Evolutionary conservation across 73 alveolate genomes (phyloP).

Genomic region (Diophrys appendiculata): DNA sequence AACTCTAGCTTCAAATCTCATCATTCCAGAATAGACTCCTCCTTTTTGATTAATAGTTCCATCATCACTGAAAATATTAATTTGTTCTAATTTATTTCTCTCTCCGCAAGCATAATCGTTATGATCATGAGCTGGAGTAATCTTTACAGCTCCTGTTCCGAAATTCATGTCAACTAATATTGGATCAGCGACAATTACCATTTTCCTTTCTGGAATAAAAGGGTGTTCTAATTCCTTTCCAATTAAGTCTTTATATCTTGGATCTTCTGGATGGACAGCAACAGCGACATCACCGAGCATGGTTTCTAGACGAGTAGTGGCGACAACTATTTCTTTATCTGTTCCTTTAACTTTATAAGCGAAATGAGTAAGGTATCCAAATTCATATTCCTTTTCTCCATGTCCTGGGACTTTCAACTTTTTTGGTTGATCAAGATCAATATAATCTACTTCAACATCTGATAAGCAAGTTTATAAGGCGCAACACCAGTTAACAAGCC

Average conservation of each 20-base stretch:
- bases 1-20: conserved; percentile 96
- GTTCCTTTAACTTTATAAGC: conserved; percentile 89
- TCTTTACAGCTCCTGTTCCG: conserved; percentile 99
- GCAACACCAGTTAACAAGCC: conserved; percentile 99
- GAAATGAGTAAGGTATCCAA: conserved; percentile 90
- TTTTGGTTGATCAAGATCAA: conserved; percentile 78
- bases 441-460: conserved; percentile 94
- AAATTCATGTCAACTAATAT: conserved; percentile 94
- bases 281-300: conserved; percentile 99
- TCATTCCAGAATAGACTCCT: conserved; percentile 93
- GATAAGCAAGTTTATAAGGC: conserved; percentile 96
- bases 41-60: conserved; percentile 96
- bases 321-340: conserved; percentile 76
- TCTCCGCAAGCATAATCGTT: conserved; percentile 98
- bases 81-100: conserved; percentile 85
- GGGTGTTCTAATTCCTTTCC: conserved; percentile 98
- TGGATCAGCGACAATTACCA: conserved; percentile 90
- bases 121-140: conserved; percentile 99
- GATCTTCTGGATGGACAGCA: conserved; percentile 97
- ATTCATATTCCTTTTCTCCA: conserved; percentile 84
- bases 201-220: conserved; percentile 90
- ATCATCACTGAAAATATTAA: conserved; percentile 96
- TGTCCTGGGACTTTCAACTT: conserved; percentile 85
- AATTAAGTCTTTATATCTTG: conserved; percentile 87
- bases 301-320: conserved; percentile 98